These are phyloP conservation scores for Colletotrichum nymphaeae DNA, from an alignment of 2,329 filamentous ascomycete genomes.

Conservation along the genomic window DNA sequence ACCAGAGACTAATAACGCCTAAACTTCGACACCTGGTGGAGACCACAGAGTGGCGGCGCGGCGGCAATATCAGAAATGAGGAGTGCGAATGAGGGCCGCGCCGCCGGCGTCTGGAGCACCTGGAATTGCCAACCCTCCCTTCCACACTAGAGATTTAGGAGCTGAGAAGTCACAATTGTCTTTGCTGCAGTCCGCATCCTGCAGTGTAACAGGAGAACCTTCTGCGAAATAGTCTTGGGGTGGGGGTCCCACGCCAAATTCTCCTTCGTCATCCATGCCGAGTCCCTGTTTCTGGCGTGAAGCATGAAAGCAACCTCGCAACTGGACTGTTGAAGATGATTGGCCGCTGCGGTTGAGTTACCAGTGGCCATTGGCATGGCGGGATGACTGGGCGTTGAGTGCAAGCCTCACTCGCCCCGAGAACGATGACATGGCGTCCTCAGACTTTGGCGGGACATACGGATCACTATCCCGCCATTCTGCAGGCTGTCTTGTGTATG, in stretches of 20 bases:
- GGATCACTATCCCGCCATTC: conserved; percentile 11
- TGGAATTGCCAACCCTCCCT: not conserved
- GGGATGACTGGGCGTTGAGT: conserved; percentile 8
- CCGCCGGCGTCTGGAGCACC: conserved; percentile 31
- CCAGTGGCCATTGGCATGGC: conserved; percentile 16
- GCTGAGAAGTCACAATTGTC: conserved; percentile 18
- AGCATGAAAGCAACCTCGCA: conserved; percentile 14
- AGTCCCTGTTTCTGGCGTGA: conserved; percentile 13
- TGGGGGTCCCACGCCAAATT: conserved; percentile 25
- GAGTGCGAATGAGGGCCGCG: conserved; percentile 24
- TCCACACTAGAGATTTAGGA: conserved; percentile 3
- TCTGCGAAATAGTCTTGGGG: not conserved
- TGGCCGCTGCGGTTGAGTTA: conserved; percentile 2
- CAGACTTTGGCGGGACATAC: conserved; percentile 14
- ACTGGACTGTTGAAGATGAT: conserved; percentile 4
- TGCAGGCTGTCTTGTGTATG: not conserved
- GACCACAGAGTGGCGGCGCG: not conserved
- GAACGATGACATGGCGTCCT: conserved; percentile 17
- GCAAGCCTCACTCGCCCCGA: conserved; percentile 24
- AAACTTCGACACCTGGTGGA: not conserved
- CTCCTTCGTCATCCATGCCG: conserved; percentile 25
- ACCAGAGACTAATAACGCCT: not conserved
- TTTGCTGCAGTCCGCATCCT: conserved; percentile 23
- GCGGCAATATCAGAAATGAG: conserved; percentile 13
- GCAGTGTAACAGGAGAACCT: conserved; percentile 23